A percentile compares a stretch with the other conserved stretches of the same genome.
These are phyloP conservation scores for Fusarium sp. DNA, from an alignment of 2,329 filamentous ascomycete genomes.

Conservation along the genomic window DNA sequence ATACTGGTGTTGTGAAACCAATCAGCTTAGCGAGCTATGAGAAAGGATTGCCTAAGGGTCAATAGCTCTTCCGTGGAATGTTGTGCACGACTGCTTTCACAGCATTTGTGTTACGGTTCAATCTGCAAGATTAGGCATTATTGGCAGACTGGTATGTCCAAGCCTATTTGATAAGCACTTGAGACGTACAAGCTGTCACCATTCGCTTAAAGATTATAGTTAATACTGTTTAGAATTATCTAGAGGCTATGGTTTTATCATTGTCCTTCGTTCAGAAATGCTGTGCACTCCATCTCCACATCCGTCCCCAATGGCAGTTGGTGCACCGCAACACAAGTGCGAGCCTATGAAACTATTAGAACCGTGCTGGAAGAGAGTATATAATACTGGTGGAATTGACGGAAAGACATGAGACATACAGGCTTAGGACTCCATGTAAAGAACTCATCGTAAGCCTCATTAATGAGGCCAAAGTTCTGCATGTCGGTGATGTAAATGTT, in stretches of 20 bases:
- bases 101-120: background rate
- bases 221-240: no score
- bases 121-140: background rate
- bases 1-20: background rate
- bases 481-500: constrained; percentile 76
- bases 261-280: background rate
- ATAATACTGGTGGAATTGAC: background rate
- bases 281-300: constrained; percentile 80
- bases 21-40: background rate
- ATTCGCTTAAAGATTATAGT: background rate
- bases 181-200: background rate
- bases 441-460: constrained; percentile 65
- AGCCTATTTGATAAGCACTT: background rate
- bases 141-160: no score
- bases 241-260: background rate
- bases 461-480: constrained; percentile 71
- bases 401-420: constrained; percentile 48
- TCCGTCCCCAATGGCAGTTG: constrained; percentile 77
- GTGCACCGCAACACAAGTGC: constrained; percentile 80
- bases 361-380: background rate
- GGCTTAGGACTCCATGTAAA: constrained; percentile 61
- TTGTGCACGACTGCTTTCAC: background rate
- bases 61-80: background rate
- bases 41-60: background rate
- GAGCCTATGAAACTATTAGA: constrained; percentile 56